Conservation (phyloP, 2,329 filamentous ascomycete genomes). For the Berkeleyomyces basicola region DNA sequence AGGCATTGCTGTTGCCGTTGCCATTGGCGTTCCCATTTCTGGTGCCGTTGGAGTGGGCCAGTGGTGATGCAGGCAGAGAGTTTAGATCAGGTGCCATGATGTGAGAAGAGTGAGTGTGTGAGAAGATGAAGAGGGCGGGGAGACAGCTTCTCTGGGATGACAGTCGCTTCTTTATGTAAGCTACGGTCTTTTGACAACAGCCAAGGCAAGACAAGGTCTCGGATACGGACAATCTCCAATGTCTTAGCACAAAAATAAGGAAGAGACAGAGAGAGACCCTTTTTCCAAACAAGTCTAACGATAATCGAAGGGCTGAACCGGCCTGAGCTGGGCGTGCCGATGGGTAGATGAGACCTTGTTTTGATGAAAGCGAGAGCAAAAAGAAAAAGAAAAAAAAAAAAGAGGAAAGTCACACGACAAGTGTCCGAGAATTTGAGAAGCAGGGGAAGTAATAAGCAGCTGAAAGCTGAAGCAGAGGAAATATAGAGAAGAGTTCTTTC, state of each 20-base stretch:
- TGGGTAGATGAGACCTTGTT: background rate
- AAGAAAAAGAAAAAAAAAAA: background rate
- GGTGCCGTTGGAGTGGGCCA: conserved; percentile 18
- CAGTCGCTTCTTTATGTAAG: background rate
- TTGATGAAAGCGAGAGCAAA: background rate
- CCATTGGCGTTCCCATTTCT: conserved; percentile 11
- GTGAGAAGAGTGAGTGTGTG: background rate
- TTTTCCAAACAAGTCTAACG: background rate
- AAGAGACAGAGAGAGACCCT: background rate
- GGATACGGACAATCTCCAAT: background rate
- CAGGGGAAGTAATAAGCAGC: too few species aligned
- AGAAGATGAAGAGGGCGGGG: background rate
- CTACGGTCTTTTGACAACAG: background rate
- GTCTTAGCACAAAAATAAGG: background rate
- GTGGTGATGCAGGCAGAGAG: conserved; percentile 43
- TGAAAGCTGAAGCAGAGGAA: too few species aligned
- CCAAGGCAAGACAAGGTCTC: background rate
- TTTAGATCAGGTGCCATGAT: conserved; percentile 60
- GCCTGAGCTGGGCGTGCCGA: background rate
- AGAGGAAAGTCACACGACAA: background rate
- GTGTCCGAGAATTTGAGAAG: too few species aligned
- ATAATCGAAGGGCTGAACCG: background rate
- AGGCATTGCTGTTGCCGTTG: background rate
- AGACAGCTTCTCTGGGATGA: background rate
- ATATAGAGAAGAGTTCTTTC: too few species aligned